Evolutionary conservation across 805 yeast genomes (phyloP), one percentile per base, ranked within the genome.

Genomic region (Candida vaughaniae): DNA sequence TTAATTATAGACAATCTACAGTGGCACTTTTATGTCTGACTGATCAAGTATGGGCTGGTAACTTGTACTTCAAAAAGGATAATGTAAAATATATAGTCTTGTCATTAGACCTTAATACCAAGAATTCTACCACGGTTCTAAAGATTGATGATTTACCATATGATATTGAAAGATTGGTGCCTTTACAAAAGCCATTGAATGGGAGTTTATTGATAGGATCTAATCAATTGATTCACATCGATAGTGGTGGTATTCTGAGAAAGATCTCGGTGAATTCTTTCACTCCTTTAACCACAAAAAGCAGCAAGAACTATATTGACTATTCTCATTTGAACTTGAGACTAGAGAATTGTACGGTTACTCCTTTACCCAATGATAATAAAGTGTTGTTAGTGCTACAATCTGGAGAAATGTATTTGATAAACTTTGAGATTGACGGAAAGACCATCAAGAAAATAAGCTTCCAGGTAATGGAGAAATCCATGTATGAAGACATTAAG

Each of bases 1-100:
- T 79, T 51, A 82, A 82, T 38, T 91, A 87, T 53, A 66, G 83
- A 46, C 93, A 83, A 41, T 95, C 97, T 0, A 90, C 97, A 0
- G 47, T 88, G 15, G 91, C 84, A 0, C 69, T 88, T 4, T 54
- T 88, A 18, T 74, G 79, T 36, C 77, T 78, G 22, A 64, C 52
- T 31, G 47, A 61, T 12, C 68, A 74, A 14, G 78, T 89, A 0
- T 87, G 96, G 95, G 80, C 95, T 0, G 96, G 96, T 0, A 71
- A 76, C 36, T 60, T 83, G 22, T 71, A 82, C 2, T 62, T 71
- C 33, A 65, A 61, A 5, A 82, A 78, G 50, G 95, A 87, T 51
- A 82, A 78, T 12, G 66, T 78, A 20, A 68, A 71, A 29, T 75
- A 79, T 41, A 64, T 77, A 18, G 86, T 85, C 0, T 55, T 87